Conservation (phyloP, 2,329 filamentous ascomycete genomes). For the Rutstroemia sp. region DNA sequence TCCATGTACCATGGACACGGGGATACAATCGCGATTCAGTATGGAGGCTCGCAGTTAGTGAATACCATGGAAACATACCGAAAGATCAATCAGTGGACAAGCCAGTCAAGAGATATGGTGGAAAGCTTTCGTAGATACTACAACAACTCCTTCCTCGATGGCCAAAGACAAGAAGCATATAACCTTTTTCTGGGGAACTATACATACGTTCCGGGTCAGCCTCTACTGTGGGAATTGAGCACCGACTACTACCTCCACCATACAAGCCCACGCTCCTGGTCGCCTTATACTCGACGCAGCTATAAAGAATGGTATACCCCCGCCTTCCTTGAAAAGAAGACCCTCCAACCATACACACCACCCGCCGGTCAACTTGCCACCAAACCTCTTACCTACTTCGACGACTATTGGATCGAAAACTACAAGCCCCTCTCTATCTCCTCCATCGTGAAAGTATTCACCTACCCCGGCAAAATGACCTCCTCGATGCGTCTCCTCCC, state of each 20-base stretch:
- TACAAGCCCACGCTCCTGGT: conserved; percentile 68
- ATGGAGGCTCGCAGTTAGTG: conserved; percentile 92
- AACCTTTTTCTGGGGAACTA: conserved; percentile 97
- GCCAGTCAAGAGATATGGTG: conserved; percentile 95
- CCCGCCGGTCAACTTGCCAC: conserved; percentile 14
- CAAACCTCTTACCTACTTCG: conserved; percentile 49
- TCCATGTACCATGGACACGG: conserved; percentile 98
- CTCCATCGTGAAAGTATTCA: conserved; percentile 85
- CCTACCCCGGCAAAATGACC: conserved; percentile 71
- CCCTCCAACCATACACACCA: conserved; percentile 17
- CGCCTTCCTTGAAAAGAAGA: conserved; percentile 56
- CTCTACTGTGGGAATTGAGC: conserved; percentile 92
- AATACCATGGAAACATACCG: conserved; percentile 99
- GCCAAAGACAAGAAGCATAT: conserved; percentile 95
- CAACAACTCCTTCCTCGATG: conserved; percentile 96
- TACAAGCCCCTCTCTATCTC: conserved; percentile 85
- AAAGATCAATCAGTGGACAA: conserved; percentile 98
- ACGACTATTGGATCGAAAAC: conserved; percentile 97
- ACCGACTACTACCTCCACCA: conserved; percentile 98
- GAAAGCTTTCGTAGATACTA: conserved; percentile 99
- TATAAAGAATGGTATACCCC: conserved; percentile 91
- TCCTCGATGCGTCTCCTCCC: conserved; percentile 79
- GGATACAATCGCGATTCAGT: conserved; percentile 95
- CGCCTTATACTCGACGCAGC: conserved; percentile 52
- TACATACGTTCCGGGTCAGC: conserved; percentile 76